phyloP scores from a whole-genome alignment of 2,329 filamentous ascomycete species.

The Coniochaeta pulveracea region DNA sequence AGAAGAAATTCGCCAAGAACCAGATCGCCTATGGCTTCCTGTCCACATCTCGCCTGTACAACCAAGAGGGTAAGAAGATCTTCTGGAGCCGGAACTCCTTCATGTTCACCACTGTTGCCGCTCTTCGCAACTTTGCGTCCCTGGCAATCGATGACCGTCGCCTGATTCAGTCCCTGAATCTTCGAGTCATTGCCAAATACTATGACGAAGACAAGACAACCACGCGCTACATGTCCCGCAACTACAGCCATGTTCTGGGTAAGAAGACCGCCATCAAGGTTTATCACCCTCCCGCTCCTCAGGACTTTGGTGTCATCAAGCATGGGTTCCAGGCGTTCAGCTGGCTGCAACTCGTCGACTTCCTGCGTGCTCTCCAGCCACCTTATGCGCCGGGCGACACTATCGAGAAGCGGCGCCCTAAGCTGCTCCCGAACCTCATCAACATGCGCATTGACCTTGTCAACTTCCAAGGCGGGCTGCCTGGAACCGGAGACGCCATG shows the following conservation, averaged over 20 bases:
- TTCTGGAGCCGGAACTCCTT: slow-evolving; percentile 43
- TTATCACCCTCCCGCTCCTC: no score
- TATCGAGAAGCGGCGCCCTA: slow-evolving; percentile 21
- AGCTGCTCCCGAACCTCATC: slow-evolving; percentile 34
- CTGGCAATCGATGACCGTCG: slow-evolving; percentile 29
- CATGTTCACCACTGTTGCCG: slow-evolving; percentile 39
- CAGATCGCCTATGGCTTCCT: slow-evolving; percentile 43
- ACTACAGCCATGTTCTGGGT: slow-evolving; percentile 30
- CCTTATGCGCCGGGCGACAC: slow-evolving; percentile 31
- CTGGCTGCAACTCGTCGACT: slow-evolving; percentile 42
- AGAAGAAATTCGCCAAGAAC: slow-evolving; percentile 28
- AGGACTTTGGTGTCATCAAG: no score
- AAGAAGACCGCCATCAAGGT: slow-evolving; percentile 29
- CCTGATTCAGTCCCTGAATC: slow-evolving; percentile 31
- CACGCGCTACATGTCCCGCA: slow-evolving; percentile 25
- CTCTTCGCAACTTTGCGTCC: slow-evolving; percentile 36
- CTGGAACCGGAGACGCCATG: slow-evolving; percentile 32
- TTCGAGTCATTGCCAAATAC: slow-evolving; percentile 43
- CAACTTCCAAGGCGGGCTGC: slow-evolving; percentile 36
- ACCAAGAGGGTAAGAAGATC: slow-evolving; percentile 34
- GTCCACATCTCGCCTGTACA: slow-evolving; percentile 36
- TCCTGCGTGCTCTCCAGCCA: slow-evolving; percentile 36
- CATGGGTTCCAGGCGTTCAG: slow-evolving; percentile 42
- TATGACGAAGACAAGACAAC: slow-evolving; percentile 40
- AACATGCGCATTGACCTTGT: slow-evolving; percentile 41